Evolutionary conservation across 345 rosid species (phyloP).

Genomic region (Raphanus raphanistrum): DNA sequence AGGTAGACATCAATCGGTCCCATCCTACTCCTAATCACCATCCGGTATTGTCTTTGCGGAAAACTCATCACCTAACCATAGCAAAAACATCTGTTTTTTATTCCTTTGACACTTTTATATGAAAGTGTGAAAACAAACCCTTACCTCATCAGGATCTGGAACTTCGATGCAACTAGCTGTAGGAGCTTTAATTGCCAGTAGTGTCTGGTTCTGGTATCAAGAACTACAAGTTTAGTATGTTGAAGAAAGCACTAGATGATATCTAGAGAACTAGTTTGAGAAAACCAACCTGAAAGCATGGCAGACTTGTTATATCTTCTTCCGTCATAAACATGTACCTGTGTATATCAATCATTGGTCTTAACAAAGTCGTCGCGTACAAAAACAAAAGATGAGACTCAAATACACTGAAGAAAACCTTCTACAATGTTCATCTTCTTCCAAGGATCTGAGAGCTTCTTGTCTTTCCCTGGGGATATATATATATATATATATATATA

Average conservation of each 20-base stretch:
- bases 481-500: no score
- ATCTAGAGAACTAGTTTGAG: slow-evolving; percentile 17
- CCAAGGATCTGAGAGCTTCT: slow-evolving; percentile 52
- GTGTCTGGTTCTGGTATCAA: slow-evolving; percentile 56
- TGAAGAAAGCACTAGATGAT: not conserved
- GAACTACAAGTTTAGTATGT: slow-evolving; percentile 9
- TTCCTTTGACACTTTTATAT: not conserved
- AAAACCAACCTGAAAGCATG: slow-evolving; percentile 59
- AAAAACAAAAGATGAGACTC: slow-evolving; percentile 10
- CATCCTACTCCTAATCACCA: slow-evolving; percentile 62
- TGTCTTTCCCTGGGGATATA: slow-evolving; percentile 54
- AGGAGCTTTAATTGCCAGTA: slow-evolving; percentile 73
- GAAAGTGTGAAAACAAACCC: not conserved
- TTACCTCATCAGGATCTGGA: slow-evolving; percentile 77
- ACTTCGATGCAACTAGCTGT: slow-evolving; percentile 67
- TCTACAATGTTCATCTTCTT: slow-evolving; percentile 49
- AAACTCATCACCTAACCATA: slow-evolving; percentile 52
- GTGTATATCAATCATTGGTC: slow-evolving; percentile 18
- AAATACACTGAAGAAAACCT: slow-evolving; percentile 40
- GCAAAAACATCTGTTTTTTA: slow-evolving; percentile 11
- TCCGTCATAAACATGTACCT: slow-evolving; percentile 65
- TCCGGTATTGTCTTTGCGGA: slow-evolving; percentile 58
- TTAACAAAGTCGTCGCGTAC: slow-evolving; percentile 6
- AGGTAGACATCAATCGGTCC: slow-evolving; percentile 73
- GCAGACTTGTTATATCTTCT: slow-evolving; percentile 59